Evolutionary conservation across 768 basidiomycete genomes (phyloP).

Genomic region (Austroboletus festivus): DNA sequence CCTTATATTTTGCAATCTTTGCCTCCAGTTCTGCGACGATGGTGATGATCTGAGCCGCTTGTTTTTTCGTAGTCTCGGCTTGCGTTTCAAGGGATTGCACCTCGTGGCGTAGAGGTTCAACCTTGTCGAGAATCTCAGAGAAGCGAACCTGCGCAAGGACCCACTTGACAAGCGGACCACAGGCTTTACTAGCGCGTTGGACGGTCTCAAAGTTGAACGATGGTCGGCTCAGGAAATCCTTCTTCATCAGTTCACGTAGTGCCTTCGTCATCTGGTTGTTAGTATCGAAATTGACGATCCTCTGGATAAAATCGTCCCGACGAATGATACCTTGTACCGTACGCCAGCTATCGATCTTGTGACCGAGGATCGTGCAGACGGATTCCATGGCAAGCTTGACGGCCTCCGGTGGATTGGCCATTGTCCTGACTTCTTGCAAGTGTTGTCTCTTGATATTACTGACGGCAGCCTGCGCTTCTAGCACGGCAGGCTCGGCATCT

Average conservation of each 20-base stretch:
- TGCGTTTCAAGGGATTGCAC: constrained; percentile 90
- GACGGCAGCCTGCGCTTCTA: constrained; percentile 94
- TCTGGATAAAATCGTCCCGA: constrained; percentile 92
- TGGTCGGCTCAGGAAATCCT: constrained; percentile 86
- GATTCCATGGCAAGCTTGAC: constrained; percentile 99
- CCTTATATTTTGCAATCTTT: constrained; percentile 92
- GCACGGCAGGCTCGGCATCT: constrained; percentile 94
- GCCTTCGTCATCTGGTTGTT: constrained; percentile 83
- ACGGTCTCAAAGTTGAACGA: constrained; percentile 94
- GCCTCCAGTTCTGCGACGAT: constrained; percentile 92
- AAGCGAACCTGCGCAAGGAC: constrained; percentile 94
- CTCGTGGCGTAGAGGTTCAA: constrained; percentile 94
- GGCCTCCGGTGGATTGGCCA: constrained; percentile 98
- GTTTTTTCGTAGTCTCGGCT: constrained; percentile 92
- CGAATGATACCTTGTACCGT: constrained; percentile 94
- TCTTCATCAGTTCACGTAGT: constrained; percentile 88
- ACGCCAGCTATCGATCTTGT: constrained; percentile 96
- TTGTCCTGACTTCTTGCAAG: constrained; percentile 92
- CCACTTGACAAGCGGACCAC: constrained; percentile 98
- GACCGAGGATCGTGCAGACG: constrained; percentile 92
- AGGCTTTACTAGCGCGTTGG: constrained; percentile 92
- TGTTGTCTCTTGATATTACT: constrained; percentile 95
- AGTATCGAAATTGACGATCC: constrained; percentile 96
- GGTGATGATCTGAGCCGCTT: constrained; percentile 82
- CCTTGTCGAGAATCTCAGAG: constrained; percentile 95